Conservation (phyloP, 1,139 yeast species). For the Candida sojae region DNA sequence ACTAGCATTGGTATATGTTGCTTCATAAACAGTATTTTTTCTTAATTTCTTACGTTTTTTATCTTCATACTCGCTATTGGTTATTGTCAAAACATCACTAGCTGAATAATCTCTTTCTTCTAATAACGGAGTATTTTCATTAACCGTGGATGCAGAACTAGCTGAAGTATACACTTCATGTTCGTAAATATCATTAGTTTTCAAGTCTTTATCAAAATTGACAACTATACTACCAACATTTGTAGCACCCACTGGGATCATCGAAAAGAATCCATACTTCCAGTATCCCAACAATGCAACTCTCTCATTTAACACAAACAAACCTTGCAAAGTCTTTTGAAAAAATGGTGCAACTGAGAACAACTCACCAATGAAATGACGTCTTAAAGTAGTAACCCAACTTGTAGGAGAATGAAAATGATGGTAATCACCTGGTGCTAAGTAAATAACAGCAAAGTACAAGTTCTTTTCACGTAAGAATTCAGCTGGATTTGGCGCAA, state of each 20-base stretch:
- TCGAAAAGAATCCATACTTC: constrained; percentile 95
- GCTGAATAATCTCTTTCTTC: constrained; percentile 15
- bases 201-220: constrained; percentile 87
- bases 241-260: constrained; percentile 99
- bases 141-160: constrained; percentile 8
- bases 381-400: constrained; percentile 92
- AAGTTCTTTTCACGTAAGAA: constrained; percentile 54
- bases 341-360: constrained; percentile 97
- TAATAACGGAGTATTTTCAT: constrained; percentile 39
- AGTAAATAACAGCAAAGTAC: constrained; percentile 86
- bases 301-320: constrained; percentile 91
- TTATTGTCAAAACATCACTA: constrained; percentile 17
- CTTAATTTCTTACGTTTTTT: constrained; percentile 40
- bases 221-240: constrained; percentile 94
- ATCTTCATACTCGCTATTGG: constrained; percentile 17
- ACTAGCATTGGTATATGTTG: constrained; percentile 84
- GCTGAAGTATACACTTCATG: constrained; percentile 39
- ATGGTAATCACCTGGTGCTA: constrained; percentile 99
- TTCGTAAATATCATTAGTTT: constrained; percentile 76
- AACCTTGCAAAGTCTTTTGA: constrained; percentile 81
- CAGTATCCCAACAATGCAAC: constrained; percentile 94
- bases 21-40: constrained; percentile 90
- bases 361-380: constrained; percentile 95
- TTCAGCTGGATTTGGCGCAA: constrained; percentile 40
- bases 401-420: constrained; percentile 94